Evolutionary conservation across 2,329 filamentous ascomycete genomes (phyloP).

Genomic region (Exophiala phaeomuriformis): DNA sequence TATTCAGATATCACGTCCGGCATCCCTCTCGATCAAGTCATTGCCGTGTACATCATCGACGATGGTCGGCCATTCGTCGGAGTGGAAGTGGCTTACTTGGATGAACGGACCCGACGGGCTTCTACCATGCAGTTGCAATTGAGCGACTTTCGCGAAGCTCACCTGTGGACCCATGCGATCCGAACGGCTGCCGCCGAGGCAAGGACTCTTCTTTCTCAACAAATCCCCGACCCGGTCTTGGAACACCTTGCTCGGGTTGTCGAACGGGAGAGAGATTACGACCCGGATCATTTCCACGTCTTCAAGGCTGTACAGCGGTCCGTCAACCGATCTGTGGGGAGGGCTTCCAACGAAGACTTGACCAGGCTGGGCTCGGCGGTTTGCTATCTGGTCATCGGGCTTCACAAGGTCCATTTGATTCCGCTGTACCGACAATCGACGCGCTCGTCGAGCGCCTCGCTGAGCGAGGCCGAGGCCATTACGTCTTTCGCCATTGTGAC

Average conservation of each 20-base stretch:
- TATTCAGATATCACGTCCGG: slow-evolving; percentile 48
- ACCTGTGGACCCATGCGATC: slow-evolving; percentile 58
- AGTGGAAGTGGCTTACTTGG: slow-evolving; percentile 60
- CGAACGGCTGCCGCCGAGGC: slow-evolving; percentile 45
- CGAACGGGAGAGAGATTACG: slow-evolving; percentile 61
- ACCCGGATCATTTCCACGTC: slow-evolving; percentile 58
- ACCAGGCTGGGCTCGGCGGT: slow-evolving; percentile 57
- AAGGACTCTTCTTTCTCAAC: slow-evolving; percentile 28
- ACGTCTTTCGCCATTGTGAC: slow-evolving; percentile 58
- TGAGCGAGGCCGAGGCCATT: slow-evolving; percentile 45
- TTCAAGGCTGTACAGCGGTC: slow-evolving; percentile 61
- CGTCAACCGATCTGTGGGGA: slow-evolving; percentile 47
- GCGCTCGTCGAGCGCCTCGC: slow-evolving; percentile 48
- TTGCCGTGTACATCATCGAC: slow-evolving; percentile 60
- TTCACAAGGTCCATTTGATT: slow-evolving; percentile 62
- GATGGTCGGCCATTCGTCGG: slow-evolving; percentile 60
- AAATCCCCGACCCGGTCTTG: slow-evolving; percentile 50
- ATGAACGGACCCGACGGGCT: slow-evolving; percentile 56
- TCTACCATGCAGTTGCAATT: slow-evolving; percentile 59
- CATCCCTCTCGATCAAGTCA: slow-evolving; percentile 57
- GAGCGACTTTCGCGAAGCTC: slow-evolving; percentile 56
- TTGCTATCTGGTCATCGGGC: slow-evolving; percentile 61
- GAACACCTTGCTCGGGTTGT: slow-evolving; percentile 56
- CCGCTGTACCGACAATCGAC: slow-evolving; percentile 54
- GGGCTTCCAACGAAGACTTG: slow-evolving; percentile 59